Percentiles rank a stretch among this genome's conserved stretches.
These are phyloP conservation scores for Aaosphaeria arxii DNA, from an alignment of 2,329 filamentous ascomycete species.

Conservation along the genomic window DNA sequence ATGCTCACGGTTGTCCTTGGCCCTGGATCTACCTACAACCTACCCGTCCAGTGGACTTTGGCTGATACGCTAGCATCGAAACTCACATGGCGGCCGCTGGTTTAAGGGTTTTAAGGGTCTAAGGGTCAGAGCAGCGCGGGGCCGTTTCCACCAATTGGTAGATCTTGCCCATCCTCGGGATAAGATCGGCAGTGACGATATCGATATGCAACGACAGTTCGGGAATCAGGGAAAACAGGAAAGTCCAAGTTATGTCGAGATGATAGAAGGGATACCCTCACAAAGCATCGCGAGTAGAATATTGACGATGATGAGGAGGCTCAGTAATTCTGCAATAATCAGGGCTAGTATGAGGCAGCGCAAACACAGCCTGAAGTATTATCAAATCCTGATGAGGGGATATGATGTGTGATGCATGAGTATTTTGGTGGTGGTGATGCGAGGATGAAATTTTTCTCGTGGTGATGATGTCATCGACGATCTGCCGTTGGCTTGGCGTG, in stretches of 20 bases:
- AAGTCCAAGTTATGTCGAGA: slow-evolving; percentile 5
- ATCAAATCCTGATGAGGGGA: not conserved
- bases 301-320: not conserved
- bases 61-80: slow-evolving; percentile 1
- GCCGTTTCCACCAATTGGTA: not conserved
- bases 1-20: slow-evolving; percentile 11
- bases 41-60: slow-evolving; percentile 3
- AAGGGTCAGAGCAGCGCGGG: slow-evolving; percentile 2
- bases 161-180: slow-evolving; percentile 2
- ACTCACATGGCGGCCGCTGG: slow-evolving; percentile 1
- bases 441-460: no score
- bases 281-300: not conserved
- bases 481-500: no score
- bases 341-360: slow-evolving; percentile 16
- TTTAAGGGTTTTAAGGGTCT: not conserved
- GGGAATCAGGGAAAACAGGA: slow-evolving; percentile 6
- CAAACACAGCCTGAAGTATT: slow-evolving; percentile 2
- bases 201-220: slow-evolving; percentile 6
- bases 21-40: slow-evolving; percentile 3
- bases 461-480: no score
- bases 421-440: no score
- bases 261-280: no score
- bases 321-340: slow-evolving; percentile 10
- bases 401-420: not conserved
- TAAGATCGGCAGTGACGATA: not conserved